phyloP scores from a whole-genome alignment of 1,284 basidiomycete genomes.

The Erythrobasidium hasegawianum region DNA sequence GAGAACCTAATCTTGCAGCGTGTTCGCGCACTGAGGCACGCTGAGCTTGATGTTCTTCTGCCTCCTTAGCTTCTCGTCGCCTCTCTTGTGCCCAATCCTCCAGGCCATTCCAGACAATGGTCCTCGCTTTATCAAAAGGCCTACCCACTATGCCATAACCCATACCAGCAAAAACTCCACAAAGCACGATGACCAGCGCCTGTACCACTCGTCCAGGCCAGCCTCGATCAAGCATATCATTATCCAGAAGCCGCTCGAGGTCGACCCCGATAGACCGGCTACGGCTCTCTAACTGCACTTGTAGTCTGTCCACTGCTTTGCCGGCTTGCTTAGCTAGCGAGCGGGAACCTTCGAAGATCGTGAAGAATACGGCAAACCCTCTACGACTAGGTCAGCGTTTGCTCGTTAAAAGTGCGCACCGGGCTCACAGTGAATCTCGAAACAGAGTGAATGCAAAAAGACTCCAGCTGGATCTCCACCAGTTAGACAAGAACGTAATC shows the following conservation, averaged over 20 bases:
- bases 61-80: not conserved
- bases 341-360: slow-evolving; percentile 49
- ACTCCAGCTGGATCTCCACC: slow-evolving; percentile 45
- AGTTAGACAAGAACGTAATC: slow-evolving; percentile 30
- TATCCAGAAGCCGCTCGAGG: slow-evolving; percentile 23
- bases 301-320: slow-evolving; percentile 44
- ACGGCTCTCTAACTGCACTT: slow-evolving; percentile 13
- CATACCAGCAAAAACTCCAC: slow-evolving; percentile 25
- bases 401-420: not conserved
- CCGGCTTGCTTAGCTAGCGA: slow-evolving; percentile 46
- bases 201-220: slow-evolving; percentile 30
- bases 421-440: slow-evolving; percentile 45
- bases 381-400: not conserved
- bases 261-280: slow-evolving; percentile 25
- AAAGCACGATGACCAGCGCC: slow-evolving; percentile 28
- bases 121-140: slow-evolving; percentile 28
- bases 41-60: not conserved
- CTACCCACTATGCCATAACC: slow-evolving; percentile 29
- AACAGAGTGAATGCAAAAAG: slow-evolving; percentile 47
- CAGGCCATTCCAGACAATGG: slow-evolving; percentile 31
- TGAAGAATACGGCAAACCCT: slow-evolving; percentile 48
- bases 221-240: slow-evolving; percentile 22
- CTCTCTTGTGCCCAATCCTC: slow-evolving; percentile 26
- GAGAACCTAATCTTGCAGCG: not conserved
- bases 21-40: not conserved